Evolutionary conservation across 2,329 filamentous ascomycete genomes (phyloP).

Genomic region (Aureobasidium sp.): DNA sequence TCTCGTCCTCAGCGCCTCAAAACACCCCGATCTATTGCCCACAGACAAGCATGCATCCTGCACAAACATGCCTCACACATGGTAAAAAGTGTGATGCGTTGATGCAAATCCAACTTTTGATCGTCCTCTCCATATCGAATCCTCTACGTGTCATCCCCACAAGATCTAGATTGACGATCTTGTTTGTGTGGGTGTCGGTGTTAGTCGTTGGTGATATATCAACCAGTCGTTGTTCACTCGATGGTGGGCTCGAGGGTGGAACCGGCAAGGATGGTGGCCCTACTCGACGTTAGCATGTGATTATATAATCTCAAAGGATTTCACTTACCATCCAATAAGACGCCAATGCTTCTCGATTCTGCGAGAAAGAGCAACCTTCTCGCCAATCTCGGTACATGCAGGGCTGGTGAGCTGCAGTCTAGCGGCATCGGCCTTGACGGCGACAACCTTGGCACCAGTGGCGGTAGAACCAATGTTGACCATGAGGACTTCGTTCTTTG

Average conservation of each 20-base stretch:
- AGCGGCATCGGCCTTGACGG: conserved; percentile 94
- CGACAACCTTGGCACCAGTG: conserved; percentile 93
- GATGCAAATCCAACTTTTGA: conserved; percentile 15
- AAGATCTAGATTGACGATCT: background rate
- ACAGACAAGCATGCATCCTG: conserved; percentile 12
- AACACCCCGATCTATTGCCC: conserved; percentile 8
- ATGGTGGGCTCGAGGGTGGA: conserved; percentile 26
- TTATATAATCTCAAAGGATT: background rate
- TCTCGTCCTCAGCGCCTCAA: conserved; percentile 1
- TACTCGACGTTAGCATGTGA: background rate
- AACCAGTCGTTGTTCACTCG: conserved; percentile 7
- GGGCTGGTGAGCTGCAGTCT: conserved; percentile 79
- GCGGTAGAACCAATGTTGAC: conserved; percentile 98
- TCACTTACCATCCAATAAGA: conserved; percentile 67
- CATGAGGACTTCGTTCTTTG: conserved; percentile 99
- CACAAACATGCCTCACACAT: background rate
- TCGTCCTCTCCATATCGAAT: background rate
- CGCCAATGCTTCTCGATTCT: conserved; percentile 99
- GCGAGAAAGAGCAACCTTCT: conserved; percentile 93
- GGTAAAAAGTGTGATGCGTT: background rate
- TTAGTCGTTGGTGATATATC: background rate
- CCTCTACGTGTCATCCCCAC: conserved; percentile 8
- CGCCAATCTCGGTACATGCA: conserved; percentile 92
- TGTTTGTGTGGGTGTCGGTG: background rate
- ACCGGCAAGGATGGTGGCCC: conserved; percentile 29